Conservation (phyloP, 352 stramenopile species). For the Phytophthora sp. region DNA sequence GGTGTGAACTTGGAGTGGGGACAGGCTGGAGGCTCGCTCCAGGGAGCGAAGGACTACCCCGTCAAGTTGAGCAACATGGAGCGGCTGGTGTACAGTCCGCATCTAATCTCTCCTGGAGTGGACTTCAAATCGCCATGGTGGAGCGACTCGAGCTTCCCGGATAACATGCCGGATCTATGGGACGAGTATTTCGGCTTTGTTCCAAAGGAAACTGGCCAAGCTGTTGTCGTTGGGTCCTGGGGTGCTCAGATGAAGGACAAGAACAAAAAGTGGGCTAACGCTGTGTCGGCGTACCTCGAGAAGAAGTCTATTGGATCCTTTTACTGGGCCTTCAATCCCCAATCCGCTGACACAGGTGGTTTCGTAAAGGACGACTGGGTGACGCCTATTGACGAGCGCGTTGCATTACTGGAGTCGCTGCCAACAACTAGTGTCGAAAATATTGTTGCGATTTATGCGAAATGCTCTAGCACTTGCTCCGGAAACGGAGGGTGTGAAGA, state of each 20-base stretch:
- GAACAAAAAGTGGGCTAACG: constrained; percentile 62
- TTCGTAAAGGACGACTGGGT: constrained; percentile 77
- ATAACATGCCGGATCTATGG: constrained; percentile 74
- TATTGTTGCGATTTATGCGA: constrained; percentile 45
- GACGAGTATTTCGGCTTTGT: constrained; percentile 75
- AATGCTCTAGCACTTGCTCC: constrained; percentile 45
- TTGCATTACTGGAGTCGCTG: constrained; percentile 49
- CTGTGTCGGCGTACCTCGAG: constrained; percentile 55
- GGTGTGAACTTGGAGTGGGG: constrained; percentile 59
- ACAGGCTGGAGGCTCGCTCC: constrained; percentile 64
- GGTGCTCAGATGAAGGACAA: constrained; percentile 67
- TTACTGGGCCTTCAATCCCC: constrained; percentile 81
- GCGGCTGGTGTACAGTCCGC: constrained; percentile 69
- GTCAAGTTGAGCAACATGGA: constrained; percentile 78
- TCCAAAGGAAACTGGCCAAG: constrained; percentile 54
- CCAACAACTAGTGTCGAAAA: constrained; percentile 46
- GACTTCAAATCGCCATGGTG: constrained; percentile 73
- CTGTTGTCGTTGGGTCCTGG: constrained; percentile 71
- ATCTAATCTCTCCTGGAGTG: constrained; percentile 68
- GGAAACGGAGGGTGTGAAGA: constrained; percentile 58
- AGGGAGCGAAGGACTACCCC: constrained; percentile 63
- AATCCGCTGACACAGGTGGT: constrained; percentile 71
- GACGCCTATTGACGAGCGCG: constrained; percentile 63
- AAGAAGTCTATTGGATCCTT: constrained; percentile 70
- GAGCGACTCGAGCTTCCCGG: constrained; percentile 59